These are phyloP conservation scores for Litsea cubeba DNA, from an alignment of 164 flowering plant species.

Conservation along the genomic window DNA sequence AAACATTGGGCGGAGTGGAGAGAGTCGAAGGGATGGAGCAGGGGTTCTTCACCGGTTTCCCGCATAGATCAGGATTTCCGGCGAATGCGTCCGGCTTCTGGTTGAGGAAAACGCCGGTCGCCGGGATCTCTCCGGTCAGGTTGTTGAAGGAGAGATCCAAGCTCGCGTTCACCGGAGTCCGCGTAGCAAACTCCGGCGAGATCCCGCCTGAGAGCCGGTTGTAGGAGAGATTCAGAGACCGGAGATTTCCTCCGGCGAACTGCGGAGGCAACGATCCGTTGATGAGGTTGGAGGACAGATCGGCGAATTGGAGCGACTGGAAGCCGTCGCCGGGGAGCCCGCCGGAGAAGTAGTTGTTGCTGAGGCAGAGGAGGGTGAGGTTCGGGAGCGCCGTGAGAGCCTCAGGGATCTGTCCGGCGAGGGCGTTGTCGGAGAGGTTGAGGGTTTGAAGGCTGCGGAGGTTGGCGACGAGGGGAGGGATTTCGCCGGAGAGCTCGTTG, in stretches of 20 bases:
- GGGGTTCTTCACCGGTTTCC: constrained; percentile 55
- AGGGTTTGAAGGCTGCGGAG: constrained; percentile 47
- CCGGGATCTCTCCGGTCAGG: constrained; percentile 56
- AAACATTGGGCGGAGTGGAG: constrained; percentile 40
- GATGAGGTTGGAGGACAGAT: constrained; percentile 66
- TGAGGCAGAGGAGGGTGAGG: constrained; percentile 54
- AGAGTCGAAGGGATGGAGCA: constrained; percentile 56
- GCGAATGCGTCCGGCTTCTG: constrained; percentile 50
- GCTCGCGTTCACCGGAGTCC: constrained; percentile 12
- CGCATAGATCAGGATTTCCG: constrained; percentile 67
- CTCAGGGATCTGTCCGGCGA: constrained; percentile 60
- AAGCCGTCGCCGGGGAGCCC: constrained; percentile 50
- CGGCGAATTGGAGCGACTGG: constrained; percentile 31
- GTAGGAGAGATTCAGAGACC: constrained; percentile 33
- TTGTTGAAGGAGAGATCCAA: constrained; percentile 18
- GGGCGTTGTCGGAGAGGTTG: constrained; percentile 75
- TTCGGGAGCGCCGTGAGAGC: constrained; percentile 33
- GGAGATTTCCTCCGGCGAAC: constrained; percentile 42
- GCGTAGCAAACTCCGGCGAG: constrained; percentile 5
- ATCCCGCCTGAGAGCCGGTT: constrained; percentile 20
- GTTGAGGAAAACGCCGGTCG: constrained; percentile 22
- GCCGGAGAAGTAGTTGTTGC: constrained; percentile 57
- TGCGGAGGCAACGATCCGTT: constrained; percentile 56
- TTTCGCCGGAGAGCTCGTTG: constrained; percentile 61
- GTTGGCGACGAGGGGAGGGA: constrained; percentile 36